A percentile compares a stretch with the other conserved stretches of the same genome.
phyloP scores from a whole-genome alignment of 768 basidiomycete species.

The Lactarius indigo region DNA sequence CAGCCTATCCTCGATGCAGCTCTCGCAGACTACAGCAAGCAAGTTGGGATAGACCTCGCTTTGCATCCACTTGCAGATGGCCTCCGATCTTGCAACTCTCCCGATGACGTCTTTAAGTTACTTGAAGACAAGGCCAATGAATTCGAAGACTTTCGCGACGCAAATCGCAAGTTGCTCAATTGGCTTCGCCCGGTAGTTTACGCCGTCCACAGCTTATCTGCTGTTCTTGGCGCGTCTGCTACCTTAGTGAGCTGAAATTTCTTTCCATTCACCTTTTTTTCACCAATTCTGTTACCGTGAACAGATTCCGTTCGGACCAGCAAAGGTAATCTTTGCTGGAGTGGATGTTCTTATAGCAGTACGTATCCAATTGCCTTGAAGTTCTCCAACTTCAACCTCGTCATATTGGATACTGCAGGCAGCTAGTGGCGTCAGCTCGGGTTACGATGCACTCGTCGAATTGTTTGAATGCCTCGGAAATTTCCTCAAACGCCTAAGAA shows the following conservation, averaged over 20 bases:
- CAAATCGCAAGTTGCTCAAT: not conserved
- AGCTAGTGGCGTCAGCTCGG: not conserved
- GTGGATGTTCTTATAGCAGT: conserved; percentile 1
- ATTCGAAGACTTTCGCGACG: not conserved
- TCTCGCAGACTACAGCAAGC: not conserved
- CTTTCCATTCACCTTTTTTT: not conserved
- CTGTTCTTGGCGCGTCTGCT: not conserved
- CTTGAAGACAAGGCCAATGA: not conserved
- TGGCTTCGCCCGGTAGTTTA: not conserved
- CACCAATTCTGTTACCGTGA: not conserved
- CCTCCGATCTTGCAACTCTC: not conserved
- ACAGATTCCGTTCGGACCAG: not conserved
- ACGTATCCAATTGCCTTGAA: not conserved
- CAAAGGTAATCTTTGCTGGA: not conserved
- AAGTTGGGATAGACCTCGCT: not conserved
- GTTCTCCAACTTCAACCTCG: not conserved
- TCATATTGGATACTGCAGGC: not conserved
- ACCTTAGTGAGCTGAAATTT: not conserved
- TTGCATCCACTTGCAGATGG: not conserved
- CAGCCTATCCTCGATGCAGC: not conserved
- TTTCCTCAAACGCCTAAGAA: not conserved
- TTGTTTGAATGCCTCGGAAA: conserved; percentile 3
- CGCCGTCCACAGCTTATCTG: not conserved
- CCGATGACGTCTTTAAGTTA: not conserved
- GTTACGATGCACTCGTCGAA: not conserved